A percentile compares a stretch with the other conserved stretches of the same genome.
Evolutionary conservation across 257 asterid genomes (phyloP).

Genomic region (Euphrasia confusa): DNA sequence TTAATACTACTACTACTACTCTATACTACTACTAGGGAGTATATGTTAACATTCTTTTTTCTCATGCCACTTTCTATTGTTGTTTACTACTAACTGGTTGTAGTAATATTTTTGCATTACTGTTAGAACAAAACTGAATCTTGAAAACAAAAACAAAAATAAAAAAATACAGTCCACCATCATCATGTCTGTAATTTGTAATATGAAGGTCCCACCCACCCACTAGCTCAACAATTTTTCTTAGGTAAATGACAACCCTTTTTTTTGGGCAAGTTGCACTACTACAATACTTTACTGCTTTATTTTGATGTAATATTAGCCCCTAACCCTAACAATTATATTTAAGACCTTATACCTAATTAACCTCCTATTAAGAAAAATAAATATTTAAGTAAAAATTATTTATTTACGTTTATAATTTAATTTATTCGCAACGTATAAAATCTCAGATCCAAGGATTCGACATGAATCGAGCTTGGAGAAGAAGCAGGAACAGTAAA

Average conservation of each 20-base stretch:
- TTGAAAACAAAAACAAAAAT: not conserved
- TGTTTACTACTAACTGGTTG: too few relatives aligned
- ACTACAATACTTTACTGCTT: slow-evolving; percentile 29
- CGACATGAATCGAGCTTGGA: too few relatives aligned
- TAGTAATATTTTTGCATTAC: not conserved
- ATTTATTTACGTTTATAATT: not conserved
- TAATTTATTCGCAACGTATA: too few relatives aligned
- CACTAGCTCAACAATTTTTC: slow-evolving; percentile 29
- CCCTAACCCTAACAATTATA: slow-evolving; percentile 25
- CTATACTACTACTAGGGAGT: too few relatives aligned
- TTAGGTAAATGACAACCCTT: slow-evolving; percentile 40
- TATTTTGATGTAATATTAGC: slow-evolving; percentile 36
- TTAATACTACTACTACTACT: too few relatives aligned
- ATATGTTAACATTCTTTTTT: too few relatives aligned
- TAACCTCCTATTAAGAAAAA: slow-evolving; percentile 6
- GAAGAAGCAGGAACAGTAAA: too few relatives aligned
- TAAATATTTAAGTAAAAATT: not conserved
- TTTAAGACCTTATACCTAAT: slow-evolving; percentile 41
- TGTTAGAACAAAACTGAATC: slow-evolving; percentile 19
- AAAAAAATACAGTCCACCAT: slow-evolving; percentile 17
- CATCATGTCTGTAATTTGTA: slow-evolving; percentile 21
- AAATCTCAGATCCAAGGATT: too few relatives aligned
- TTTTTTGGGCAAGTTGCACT: slow-evolving; percentile 41
- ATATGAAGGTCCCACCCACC: slow-evolving; percentile 31
- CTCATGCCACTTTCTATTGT: too few relatives aligned